Evolutionary conservation across 2,329 filamentous ascomycete genomes (phyloP).

Genomic region (Teratosphaeria gauchensis): DNA sequence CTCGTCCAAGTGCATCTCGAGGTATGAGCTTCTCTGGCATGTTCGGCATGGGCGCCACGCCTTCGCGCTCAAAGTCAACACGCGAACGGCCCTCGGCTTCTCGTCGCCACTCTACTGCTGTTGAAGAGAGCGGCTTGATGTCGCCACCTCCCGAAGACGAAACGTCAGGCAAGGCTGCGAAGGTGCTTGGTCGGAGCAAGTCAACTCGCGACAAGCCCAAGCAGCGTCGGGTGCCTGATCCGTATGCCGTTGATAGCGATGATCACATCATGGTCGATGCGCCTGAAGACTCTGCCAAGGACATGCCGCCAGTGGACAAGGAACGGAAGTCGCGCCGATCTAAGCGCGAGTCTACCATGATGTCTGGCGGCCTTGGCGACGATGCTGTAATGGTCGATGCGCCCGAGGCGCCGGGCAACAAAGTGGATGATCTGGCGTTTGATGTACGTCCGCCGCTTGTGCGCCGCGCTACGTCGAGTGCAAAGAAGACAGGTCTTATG

Average conservation of each 20-base stretch:
- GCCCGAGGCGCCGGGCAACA: constrained; percentile 29
- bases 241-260: constrained; percentile 53
- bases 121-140: constrained; percentile 57
- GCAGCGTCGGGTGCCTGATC: constrained; percentile 44
- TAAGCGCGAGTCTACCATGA: constrained; percentile 30
- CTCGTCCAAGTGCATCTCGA: constrained; percentile 46
- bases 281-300: constrained; percentile 30
- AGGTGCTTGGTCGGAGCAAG: constrained; percentile 53
- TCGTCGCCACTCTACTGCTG: constrained; percentile 48
- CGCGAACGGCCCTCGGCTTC: constrained; percentile 42
- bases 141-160: constrained; percentile 64
- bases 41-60: constrained; percentile 49
- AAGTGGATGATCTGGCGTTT: constrained; percentile 41
- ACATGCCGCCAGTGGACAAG: constrained; percentile 21
- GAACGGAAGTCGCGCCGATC: constrained; percentile 31
- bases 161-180: constrained; percentile 66
- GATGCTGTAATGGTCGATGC: constrained; percentile 34
- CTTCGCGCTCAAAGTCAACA: constrained; percentile 52
- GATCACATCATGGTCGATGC: constrained; percentile 48
- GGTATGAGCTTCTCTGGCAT: constrained; percentile 50
- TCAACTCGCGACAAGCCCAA: constrained; percentile 42
- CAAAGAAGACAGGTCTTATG: constrained; percentile 47
- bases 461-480: constrained; percentile 52
- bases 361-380: constrained; percentile 30
- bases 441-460: constrained; percentile 43